These are phyloP conservation scores for Parathielavia appendiculata DNA, from an alignment of 495 filamentous ascomycete genomes.

Conservation along the genomic window DNA sequence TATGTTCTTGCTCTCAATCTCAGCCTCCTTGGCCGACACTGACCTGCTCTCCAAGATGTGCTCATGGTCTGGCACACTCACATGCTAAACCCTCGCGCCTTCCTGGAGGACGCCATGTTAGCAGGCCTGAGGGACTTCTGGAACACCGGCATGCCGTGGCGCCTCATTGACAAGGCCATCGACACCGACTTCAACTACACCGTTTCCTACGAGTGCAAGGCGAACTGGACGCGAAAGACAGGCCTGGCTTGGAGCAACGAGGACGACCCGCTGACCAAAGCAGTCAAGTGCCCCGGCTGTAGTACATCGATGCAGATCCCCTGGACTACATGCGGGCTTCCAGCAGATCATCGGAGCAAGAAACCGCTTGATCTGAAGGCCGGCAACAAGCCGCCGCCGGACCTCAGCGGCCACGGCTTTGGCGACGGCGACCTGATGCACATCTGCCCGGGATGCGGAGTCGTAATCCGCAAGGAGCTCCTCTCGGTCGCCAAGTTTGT, in stretches of 20 bases:
- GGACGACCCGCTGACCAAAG: slow-evolving; percentile 46
- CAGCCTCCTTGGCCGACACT: slow-evolving; percentile 13
- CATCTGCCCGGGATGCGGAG: slow-evolving; percentile 45
- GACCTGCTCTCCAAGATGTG: slow-evolving; percentile 51
- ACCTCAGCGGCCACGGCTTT: slow-evolving; percentile 51
- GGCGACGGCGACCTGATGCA: slow-evolving; percentile 55
- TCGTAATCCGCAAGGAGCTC: slow-evolving; percentile 48
- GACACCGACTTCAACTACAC: slow-evolving; percentile 60
- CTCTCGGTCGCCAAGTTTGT: slow-evolving; percentile 55
- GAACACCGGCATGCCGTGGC: slow-evolving; percentile 67
- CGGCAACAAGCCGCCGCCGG: slow-evolving; percentile 1
- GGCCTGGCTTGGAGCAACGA: slow-evolving; percentile 55
- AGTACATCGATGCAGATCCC: slow-evolving; percentile 38
- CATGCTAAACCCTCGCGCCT: slow-evolving; percentile 75
- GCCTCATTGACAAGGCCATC: slow-evolving; percentile 58
- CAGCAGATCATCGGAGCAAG: slow-evolving; percentile 21
- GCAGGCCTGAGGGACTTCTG: slow-evolving; percentile 56
- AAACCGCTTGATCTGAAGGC: slow-evolving; percentile 30
- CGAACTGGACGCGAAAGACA: slow-evolving; percentile 48
- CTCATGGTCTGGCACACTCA: slow-evolving; percentile 89
- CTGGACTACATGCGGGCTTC: slow-evolving; percentile 55
- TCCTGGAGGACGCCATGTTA: slow-evolving; percentile 72
- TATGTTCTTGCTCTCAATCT: slow-evolving; percentile 15
- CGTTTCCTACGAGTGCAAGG: slow-evolving; percentile 41
- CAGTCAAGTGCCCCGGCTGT: slow-evolving; percentile 57